Conservation (phyloP, 257 asterid genomes). For the Scutellaria barbata region DNA sequence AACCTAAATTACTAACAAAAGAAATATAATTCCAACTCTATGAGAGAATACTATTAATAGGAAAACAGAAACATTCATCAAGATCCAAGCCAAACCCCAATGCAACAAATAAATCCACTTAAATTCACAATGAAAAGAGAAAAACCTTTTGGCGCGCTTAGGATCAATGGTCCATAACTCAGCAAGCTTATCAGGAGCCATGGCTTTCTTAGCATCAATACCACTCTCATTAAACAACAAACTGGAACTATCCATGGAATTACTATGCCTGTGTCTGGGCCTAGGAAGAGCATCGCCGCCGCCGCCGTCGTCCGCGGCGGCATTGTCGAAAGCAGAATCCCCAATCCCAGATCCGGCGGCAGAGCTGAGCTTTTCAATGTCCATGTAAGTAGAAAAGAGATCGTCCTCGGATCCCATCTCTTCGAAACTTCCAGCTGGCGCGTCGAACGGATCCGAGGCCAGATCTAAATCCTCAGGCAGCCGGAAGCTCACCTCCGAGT, state of each 20-base stretch:
- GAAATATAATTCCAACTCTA: conserved; percentile 4
- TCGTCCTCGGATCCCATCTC: conserved; percentile 97
- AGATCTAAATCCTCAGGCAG: conserved; percentile 91
- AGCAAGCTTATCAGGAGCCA: conserved; percentile 97
- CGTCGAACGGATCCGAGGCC: conserved; percentile 69
- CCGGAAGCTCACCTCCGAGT: conserved; percentile 84
- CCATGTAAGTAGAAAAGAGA: conserved; percentile 88
- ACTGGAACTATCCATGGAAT: conserved; percentile 77
- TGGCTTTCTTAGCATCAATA: conserved; percentile 94
- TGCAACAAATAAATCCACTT: background rate
- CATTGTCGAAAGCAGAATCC: conserved; percentile 37
- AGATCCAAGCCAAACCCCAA: conserved; percentile 30
- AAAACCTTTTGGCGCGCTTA: conserved; percentile 90
- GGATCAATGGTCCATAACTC: conserved; percentile 96
- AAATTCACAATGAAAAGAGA: background rate
- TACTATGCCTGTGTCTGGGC: conserved; percentile 53
- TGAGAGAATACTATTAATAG: background rate
- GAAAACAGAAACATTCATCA: background rate
- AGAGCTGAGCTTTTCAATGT: conserved; percentile 75
- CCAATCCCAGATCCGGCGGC: conserved; percentile 60
- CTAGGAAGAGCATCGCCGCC: conserved; percentile 34
- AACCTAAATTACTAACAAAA: conserved; percentile 7
- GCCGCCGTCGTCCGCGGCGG: background rate
- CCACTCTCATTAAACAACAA: conserved; percentile 56
- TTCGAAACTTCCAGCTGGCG: conserved; percentile 66